Evolutionary conservation across 2,329 filamentous ascomycete genomes (phyloP), one percentile per base, ranked within the genome.

Genomic region (Fusarium abutilonis): DNA sequence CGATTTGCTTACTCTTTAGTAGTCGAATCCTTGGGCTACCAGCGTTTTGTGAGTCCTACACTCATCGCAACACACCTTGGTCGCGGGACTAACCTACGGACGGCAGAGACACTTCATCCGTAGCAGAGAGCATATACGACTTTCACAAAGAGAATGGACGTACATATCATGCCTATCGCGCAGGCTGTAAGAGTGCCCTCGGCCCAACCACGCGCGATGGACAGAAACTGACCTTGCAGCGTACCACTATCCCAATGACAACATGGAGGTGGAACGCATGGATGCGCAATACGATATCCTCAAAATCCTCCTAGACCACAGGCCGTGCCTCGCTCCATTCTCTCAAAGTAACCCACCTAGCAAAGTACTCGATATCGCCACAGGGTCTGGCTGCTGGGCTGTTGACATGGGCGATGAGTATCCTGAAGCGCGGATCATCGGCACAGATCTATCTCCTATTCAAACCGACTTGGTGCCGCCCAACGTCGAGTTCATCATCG

Each of bases 81-180:
- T 29, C 23, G 36, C 26, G 9, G 32, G 9, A 42, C 49, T 52
- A 32, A 52, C 19, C 13, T 7, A 14, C 36, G 10, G 7, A 11
- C 36, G 10, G 7, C 41, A 52, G 49, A 52, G 49, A 52, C 19
- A 52, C 49, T 21, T 40, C 49, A 9, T 52, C 49, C 6, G 49
- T 52, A n/a, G 41, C 49, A 31, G 49, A 52, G 49, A 52, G 49
- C 17, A 52, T 52, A 28, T 52, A 52, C 34, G 41, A 52, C 17
- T 52, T 52, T 23, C 49, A 52, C 34, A 52, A 52, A 28, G 49
- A 52, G 23, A 45, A 52, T 31, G 49, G 49, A 10, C 42, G 49
- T 14, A 52, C 49, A 46, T 52, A 52, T 29, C 49, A 52, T 38
- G 49, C 49, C 45, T 52, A 52, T 39, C 49, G 41, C 26, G 49